These are phyloP conservation scores for Paraconiothyrium sp. DNA, from an alignment of 2,329 filamentous ascomycete species.

Conservation along the genomic window DNA sequence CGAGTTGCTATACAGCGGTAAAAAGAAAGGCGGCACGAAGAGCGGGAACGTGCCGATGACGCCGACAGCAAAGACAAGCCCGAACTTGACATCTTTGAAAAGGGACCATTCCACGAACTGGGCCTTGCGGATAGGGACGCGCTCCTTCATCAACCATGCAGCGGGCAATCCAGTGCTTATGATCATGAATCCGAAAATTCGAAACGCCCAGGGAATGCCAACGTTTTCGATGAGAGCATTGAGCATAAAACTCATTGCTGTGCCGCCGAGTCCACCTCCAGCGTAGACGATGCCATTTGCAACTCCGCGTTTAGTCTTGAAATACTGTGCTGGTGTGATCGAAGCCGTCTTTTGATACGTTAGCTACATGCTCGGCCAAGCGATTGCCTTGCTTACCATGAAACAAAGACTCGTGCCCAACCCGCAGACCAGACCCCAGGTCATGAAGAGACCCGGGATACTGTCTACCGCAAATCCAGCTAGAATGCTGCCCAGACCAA, in stretches of 20 bases:
- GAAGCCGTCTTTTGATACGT: not conserved
- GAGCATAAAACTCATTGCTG: constrained; percentile 2
- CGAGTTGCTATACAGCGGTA: constrained; percentile 5
- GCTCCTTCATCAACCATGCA: constrained; percentile 4
- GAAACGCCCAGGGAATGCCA: constrained; percentile 4
- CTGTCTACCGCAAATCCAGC: constrained; percentile 3
- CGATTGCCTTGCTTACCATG: not conserved
- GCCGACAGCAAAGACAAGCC: constrained; percentile 1
- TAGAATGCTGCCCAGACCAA: not conserved
- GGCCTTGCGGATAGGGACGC: constrained; percentile 1
- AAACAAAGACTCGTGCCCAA: constrained; percentile 3
- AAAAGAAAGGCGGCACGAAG: constrained; percentile 2
- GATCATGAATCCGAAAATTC: constrained; percentile 7
- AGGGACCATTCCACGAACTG: constrained; percentile 8
- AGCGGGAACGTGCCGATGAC: constrained; percentile 7
- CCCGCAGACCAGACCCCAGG: constrained; percentile 2
- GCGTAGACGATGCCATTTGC: constrained; percentile 8
- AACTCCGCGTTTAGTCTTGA: constrained; percentile 1
- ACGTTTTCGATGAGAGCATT: constrained; percentile 1
- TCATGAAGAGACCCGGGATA: constrained; percentile 5
- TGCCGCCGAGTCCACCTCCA: constrained; percentile 4
- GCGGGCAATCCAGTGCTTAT: not conserved
- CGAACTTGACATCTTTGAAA: constrained; percentile 3
- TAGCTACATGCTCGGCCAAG: not conserved
- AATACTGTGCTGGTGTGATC: constrained; percentile 5